These are phyloP conservation scores for Saccharomyces eubayanus DNA, from an alignment of 805 yeast genomes.

Conservation along the genomic window DNA sequence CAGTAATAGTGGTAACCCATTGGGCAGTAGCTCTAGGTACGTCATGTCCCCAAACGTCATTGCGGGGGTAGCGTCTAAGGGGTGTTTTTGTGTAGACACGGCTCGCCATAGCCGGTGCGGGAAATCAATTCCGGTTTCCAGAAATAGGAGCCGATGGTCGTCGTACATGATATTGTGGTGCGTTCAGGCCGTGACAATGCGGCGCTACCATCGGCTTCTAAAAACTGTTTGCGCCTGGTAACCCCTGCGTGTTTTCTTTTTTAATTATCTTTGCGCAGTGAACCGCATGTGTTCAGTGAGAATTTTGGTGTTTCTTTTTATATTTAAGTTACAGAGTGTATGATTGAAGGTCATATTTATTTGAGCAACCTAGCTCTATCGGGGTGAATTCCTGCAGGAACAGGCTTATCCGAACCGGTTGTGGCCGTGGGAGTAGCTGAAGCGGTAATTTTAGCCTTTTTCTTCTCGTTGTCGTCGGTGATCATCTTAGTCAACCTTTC, in stretches of 20 bases:
- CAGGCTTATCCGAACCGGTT: neutral
- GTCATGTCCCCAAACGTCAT: neutral
- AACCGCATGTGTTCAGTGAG: no score
- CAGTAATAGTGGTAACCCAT: no score
- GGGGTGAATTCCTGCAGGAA: constrained; percentile 43
- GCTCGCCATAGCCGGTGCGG: no score
- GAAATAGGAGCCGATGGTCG: neutral
- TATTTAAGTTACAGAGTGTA: neutral
- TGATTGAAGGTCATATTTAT: constrained; percentile 2
- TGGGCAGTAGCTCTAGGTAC: neutral
- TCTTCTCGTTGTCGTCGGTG: constrained; percentile 33
- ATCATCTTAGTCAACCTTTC: constrained; percentile 45
- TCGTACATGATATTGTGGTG: neutral
- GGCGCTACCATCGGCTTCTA: neutral
- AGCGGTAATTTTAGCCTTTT: constrained; percentile 14
- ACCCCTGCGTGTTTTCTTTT: neutral
- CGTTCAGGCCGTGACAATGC: neutral
- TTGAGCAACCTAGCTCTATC: constrained; percentile 41
- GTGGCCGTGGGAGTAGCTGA: constrained; percentile 6
- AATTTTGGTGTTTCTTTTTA: neutral
- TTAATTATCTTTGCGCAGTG: neutral
- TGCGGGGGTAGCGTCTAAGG: no score
- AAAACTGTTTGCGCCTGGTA: neutral
- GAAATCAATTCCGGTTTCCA: no score
- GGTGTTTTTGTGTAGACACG: no score